These are phyloP conservation scores for Ganoderma resinaceum DNA, from an alignment of 1,284 basidiomycete species.

Conservation along the genomic window DNA sequence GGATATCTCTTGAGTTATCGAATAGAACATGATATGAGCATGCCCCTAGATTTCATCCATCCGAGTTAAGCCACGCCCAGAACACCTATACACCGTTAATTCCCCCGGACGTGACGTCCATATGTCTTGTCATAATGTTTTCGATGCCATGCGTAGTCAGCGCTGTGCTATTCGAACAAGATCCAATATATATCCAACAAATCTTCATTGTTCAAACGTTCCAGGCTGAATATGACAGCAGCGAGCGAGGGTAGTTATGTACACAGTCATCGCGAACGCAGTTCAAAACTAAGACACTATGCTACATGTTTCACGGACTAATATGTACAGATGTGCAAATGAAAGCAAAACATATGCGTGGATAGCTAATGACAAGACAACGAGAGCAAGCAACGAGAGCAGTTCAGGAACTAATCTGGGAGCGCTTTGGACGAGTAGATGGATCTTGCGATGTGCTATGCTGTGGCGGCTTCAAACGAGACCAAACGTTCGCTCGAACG, in stretches of 20 bases:
- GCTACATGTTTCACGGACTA: constrained; percentile 3
- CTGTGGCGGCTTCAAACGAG: not conserved
- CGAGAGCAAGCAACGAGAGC: not conserved
- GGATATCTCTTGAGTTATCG: too few species aligned
- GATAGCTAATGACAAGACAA: not conserved
- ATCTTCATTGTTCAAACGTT: too few species aligned
- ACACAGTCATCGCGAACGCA: not conserved
- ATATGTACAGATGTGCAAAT: not conserved
- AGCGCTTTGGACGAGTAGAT: not conserved
- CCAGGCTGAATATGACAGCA: too few species aligned
- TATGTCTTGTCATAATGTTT: too few species aligned
- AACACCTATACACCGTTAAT: too few species aligned
- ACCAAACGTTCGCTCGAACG: not conserved
- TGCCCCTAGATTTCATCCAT: too few species aligned
- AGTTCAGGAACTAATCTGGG: not conserved
- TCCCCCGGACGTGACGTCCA: too few species aligned
- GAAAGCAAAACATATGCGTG: not conserved
- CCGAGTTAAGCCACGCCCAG: too few species aligned
- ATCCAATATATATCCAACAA: too few species aligned
- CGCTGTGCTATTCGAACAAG: too few species aligned
- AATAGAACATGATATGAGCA: too few species aligned
- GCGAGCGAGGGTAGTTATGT: not conserved
- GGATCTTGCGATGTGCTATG: not conserved
- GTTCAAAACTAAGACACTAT: not conserved
- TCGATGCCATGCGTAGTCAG: too few species aligned